These are phyloP conservation scores for Loxodes magnus DNA, from an alignment of 73 alveolate genomes.

Conservation along the genomic window DNA sequence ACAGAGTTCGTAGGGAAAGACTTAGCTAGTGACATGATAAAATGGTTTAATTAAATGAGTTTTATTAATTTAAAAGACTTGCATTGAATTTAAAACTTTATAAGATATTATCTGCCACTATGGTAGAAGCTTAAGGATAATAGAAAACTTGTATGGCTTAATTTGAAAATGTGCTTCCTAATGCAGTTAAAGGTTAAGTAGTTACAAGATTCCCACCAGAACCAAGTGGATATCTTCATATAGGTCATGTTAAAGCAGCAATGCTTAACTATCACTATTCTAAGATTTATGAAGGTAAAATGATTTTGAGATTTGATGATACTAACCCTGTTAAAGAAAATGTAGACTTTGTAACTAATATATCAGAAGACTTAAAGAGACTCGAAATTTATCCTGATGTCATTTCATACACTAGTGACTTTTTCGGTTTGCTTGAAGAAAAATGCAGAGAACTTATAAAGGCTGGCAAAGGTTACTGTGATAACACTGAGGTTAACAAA, in stretches of 20 bases:
- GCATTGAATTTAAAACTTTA: too few relatives aligned
- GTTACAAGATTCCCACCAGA: slow-evolving; percentile 97
- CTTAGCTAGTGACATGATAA: too few relatives aligned
- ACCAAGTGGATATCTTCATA: slow-evolving; percentile 87
- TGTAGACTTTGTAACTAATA: slow-evolving; percentile 82
- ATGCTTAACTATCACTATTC: slow-evolving; percentile 94
- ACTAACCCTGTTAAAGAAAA: slow-evolving; percentile 92
- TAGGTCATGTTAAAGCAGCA: slow-evolving; percentile 98
- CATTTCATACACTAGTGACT: slow-evolving; percentile 81
- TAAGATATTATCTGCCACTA: too few relatives aligned
- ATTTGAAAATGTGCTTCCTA: too few relatives aligned
- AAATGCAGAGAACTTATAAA: slow-evolving; percentile 58
- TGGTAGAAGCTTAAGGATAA: too few relatives aligned
- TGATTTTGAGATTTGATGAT: slow-evolving; percentile 96
- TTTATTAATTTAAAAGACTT: too few relatives aligned
- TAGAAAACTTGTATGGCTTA: too few relatives aligned
- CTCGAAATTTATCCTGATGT: slow-evolving; percentile 68
- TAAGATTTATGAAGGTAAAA: slow-evolving; percentile 85
- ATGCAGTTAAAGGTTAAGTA: slow-evolving; percentile 67
- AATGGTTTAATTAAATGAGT: too few relatives aligned
- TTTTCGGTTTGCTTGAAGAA: slow-evolving; percentile 58
- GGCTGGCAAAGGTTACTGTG: slow-evolving; percentile 88
- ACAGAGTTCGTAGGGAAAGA: too few relatives aligned
- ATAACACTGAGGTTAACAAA: slow-evolving; percentile 84
- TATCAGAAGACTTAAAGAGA: slow-evolving; percentile 65